Percentiles rank a stretch among this genome's conserved stretches.
Conservation (phyloP, 257 asterid species). For the Craterostigma plantagineum region DNA sequence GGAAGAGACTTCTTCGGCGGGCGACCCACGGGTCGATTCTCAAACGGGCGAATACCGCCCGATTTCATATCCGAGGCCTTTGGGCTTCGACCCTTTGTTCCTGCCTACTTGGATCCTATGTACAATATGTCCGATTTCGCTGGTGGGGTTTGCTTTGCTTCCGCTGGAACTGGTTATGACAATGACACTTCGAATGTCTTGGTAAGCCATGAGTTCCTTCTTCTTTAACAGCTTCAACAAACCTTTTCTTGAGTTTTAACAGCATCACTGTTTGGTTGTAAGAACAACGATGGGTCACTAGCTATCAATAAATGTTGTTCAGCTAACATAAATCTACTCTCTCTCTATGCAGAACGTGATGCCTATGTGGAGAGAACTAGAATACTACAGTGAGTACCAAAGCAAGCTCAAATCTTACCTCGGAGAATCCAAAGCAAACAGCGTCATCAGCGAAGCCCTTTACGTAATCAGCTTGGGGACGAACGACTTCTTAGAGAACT, state of each 20-base stretch:
- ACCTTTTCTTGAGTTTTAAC: not conserved
- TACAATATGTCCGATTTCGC: constrained; percentile 61
- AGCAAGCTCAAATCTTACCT: constrained; percentile 22
- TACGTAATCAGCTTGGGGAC: constrained; percentile 73
- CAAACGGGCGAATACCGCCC: constrained; percentile 80
- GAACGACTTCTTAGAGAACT: constrained; percentile 82
- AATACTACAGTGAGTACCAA: constrained; percentile 62
- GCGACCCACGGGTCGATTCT: constrained; percentile 60
- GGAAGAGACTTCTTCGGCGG: constrained; percentile 79
- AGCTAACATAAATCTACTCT: too few relatives aligned
- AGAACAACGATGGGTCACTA: too few relatives aligned
- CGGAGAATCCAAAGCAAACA: constrained; percentile 29
- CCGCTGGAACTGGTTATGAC: constrained; percentile 82
- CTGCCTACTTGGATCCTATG: constrained; percentile 67
- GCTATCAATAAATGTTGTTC: too few relatives aligned
- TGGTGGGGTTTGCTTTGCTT: constrained; percentile 71
- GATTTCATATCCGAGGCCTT: constrained; percentile 65
- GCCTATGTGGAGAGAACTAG: constrained; percentile 80
- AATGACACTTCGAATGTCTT: constrained; percentile 65
- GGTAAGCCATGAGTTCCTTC: constrained; percentile 33
- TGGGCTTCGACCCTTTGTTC: constrained; percentile 71
- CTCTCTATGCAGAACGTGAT: constrained; percentile 37
- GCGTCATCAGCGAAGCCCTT: constrained; percentile 35
- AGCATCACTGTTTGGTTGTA: too few relatives aligned
- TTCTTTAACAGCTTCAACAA: not conserved